Evolutionary conservation across 1,284 basidiomycete species (phyloP).

Genomic region (Ceratobasidium sp.): DNA sequence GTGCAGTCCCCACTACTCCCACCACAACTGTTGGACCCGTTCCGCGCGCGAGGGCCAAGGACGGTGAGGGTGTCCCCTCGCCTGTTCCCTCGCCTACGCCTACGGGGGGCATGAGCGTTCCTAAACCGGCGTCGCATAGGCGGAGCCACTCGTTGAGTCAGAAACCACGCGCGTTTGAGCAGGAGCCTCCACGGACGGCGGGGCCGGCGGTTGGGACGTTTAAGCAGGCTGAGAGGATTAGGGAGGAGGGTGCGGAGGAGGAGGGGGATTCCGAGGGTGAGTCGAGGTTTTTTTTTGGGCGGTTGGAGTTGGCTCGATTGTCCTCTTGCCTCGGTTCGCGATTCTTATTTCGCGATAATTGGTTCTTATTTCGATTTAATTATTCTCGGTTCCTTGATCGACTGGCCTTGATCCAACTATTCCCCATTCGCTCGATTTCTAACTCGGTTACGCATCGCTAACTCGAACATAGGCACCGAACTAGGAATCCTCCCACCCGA

Average conservation of each 20-base stretch:
- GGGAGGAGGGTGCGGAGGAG: conserved; percentile 43
- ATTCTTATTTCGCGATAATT: no score
- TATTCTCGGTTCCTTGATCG: no score
- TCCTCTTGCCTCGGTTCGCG: no score
- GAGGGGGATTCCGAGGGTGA: conserved; percentile 45
- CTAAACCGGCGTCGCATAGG: conserved; percentile 45
- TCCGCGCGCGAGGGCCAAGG: conserved; percentile 42
- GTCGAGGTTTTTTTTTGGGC: not conserved
- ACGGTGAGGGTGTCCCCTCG: conserved; percentile 37
- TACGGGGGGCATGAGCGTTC: conserved; percentile 36
- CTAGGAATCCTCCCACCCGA: not conserved
- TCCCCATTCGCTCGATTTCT: no score
- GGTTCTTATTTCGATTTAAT: no score
- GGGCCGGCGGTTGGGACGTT: conserved; percentile 65
- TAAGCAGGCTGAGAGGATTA: conserved; percentile 46
- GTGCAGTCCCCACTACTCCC: conserved; percentile 55
- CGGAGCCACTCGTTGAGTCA: conserved; percentile 73
- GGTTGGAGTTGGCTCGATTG: no score
- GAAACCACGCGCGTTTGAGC: conserved; percentile 58
- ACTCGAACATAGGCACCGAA: conserved; percentile 32
- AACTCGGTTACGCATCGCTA: no score
- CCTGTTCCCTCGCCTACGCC: conserved; percentile 2
- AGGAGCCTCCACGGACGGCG: conserved; percentile 59
- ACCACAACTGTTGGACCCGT: conserved; percentile 39
- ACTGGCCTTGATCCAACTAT: no score